phyloP scores from a whole-genome alignment of 306 rosid species.

The Corylus americana region DNA sequence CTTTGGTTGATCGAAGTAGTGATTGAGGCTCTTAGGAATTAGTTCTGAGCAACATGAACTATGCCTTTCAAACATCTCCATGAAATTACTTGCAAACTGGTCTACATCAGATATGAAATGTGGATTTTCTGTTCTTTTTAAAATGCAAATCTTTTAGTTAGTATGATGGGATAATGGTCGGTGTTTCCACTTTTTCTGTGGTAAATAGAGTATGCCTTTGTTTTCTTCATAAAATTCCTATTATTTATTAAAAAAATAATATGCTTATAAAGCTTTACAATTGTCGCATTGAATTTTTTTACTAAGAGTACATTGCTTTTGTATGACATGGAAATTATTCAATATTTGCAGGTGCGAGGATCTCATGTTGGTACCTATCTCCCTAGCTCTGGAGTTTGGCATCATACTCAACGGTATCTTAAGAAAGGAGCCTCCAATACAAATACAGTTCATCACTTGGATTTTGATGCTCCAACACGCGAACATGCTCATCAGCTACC shows the following conservation, averaged over 20 bases:
- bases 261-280: background rate
- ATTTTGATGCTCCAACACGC: constrained; percentile 97
- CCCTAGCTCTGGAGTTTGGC: constrained; percentile 93
- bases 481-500: constrained; percentile 86
- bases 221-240: background rate
- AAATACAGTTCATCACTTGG: constrained; percentile 81
- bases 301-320: background rate
- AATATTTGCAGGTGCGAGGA: constrained; percentile 71
- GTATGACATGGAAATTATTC: constrained; percentile 14
- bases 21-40: no score
- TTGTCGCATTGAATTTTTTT: constrained; percentile 7
- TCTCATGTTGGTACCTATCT: constrained; percentile 93
- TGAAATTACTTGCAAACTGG: no score
- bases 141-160: background rate
- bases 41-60: no score
- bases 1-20: no score
- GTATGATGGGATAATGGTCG: background rate
- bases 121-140: background rate
- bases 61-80: no score
- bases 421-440: constrained; percentile 63
- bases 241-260: background rate
- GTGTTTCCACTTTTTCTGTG: background rate
- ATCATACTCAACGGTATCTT: constrained; percentile 80
- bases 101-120: background rate
- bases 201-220: background rate